Evolutionary conservation across 192 early-diverging fungal genomes (phyloP).

Genomic region (Coemansia sp.): DNA sequence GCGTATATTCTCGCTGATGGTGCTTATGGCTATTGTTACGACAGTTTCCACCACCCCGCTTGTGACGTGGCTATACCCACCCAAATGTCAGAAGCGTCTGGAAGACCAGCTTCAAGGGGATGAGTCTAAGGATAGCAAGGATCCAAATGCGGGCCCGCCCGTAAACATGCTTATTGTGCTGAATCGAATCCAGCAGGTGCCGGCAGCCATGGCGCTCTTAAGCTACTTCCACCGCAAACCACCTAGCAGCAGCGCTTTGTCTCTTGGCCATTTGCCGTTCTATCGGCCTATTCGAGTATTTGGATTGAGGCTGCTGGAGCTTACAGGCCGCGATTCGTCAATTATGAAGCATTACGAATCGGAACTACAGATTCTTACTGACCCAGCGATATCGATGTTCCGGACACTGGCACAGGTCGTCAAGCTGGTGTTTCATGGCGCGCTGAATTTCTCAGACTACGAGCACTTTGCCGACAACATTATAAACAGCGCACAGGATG

Average conservation of each 20-base stretch:
- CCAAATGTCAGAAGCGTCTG: conserved; percentile 56
- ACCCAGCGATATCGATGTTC: conserved; percentile 80
- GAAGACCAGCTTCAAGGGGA: conserved; percentile 21
- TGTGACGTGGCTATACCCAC: conserved; percentile 71
- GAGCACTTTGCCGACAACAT: conserved; percentile 72
- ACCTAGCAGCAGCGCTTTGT: conserved; percentile 8
- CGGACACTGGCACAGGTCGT: conserved; percentile 76
- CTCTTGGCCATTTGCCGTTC: conserved; percentile 9
- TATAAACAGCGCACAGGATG: conserved; percentile 54
- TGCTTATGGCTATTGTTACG: conserved; percentile 80
- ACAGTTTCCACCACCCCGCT: conserved; percentile 86
- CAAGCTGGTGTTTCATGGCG: conserved; percentile 61
- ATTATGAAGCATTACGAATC: conserved; percentile 75
- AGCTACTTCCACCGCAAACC: conserved; percentile 56
- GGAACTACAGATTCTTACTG: conserved; percentile 59
- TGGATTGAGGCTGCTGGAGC: conserved; percentile 76
- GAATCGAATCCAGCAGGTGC: conserved; percentile 63
- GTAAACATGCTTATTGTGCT: conserved; percentile 59
- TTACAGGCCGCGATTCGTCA: conserved; percentile 76
- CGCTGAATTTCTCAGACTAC: conserved; percentile 58
- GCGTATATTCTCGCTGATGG: conserved; percentile 67
- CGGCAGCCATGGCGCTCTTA: conserved; percentile 67
- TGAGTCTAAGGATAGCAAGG: conserved; percentile 9
- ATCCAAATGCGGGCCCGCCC: conserved; percentile 28
- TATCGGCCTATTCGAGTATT: conserved; percentile 44